These are phyloP conservation scores for Phytophthora tentaculata DNA, from an alignment of 352 stramenopile genomes.

Conservation along the genomic window DNA sequence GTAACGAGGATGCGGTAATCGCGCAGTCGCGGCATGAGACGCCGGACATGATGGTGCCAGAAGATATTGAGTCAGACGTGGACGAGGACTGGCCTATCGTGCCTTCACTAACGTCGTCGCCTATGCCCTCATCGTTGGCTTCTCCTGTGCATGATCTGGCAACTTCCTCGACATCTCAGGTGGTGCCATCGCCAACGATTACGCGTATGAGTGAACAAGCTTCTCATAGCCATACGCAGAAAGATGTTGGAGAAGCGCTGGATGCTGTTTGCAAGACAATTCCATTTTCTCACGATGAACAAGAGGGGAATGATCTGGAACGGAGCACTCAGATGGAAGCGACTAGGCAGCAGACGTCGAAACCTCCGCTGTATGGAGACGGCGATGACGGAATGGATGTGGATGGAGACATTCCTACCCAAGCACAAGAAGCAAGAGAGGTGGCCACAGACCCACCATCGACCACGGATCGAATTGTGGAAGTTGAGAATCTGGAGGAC, in stretches of 20 bases:
- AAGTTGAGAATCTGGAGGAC: conserved; percentile 59
- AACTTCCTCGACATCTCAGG: neutral
- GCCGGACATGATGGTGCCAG: conserved; percentile 11
- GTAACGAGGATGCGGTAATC: neutral
- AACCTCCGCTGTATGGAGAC: conserved; percentile 4
- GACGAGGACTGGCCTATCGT: conserved; percentile 62
- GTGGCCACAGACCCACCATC: neutral
- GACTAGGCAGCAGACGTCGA: conserved; percentile 7
- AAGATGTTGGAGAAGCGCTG: conserved; percentile 18
- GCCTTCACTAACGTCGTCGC: neutral
- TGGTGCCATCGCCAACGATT: neutral
- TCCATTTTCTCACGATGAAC: conserved; percentile 3
- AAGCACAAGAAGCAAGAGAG: conserved; percentile 4
- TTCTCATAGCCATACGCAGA: conserved; percentile 11
- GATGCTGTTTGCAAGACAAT: conserved; percentile 15
- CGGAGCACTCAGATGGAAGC: conserved; percentile 3
- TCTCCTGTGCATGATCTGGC: conserved; percentile 4
- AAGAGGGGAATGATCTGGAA: neutral
- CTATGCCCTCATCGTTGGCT: neutral
- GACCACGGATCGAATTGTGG: conserved; percentile 14
- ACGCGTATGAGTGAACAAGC: neutral
- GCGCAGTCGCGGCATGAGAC: neutral
- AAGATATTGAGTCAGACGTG: conserved; percentile 60
- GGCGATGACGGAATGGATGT: conserved; percentile 40
- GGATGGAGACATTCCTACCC: conserved; percentile 45